Percentiles rank a stretch among this genome's conserved stretches.
Evolutionary conservation across 1,284 basidiomycete species (phyloP).

Genomic region (Volvariella surrecta): DNA sequence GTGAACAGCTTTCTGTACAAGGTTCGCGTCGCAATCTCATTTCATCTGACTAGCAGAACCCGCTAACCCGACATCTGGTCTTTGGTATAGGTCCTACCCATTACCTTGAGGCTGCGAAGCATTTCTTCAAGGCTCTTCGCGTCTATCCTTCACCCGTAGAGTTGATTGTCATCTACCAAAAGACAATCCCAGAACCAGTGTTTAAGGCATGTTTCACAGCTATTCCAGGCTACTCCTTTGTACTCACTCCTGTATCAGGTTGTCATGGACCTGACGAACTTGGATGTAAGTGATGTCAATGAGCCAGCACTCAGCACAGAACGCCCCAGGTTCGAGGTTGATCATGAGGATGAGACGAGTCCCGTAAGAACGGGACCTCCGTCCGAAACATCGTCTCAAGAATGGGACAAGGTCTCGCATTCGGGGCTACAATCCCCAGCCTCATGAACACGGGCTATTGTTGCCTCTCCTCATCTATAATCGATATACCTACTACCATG

Average conservation of each 20-base stretch:
- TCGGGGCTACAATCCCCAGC: slow-evolving; percentile 47
- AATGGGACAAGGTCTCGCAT: slow-evolving; percentile 79
- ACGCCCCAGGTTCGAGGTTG: slow-evolving; percentile 26
- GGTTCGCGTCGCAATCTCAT: slow-evolving; percentile 34
- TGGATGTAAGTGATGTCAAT: slow-evolving; percentile 75
- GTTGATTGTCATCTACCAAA: slow-evolving; percentile 88
- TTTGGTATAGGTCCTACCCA: slow-evolving; percentile 56
- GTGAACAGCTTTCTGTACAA: slow-evolving; percentile 76
- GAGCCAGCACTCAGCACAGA: slow-evolving; percentile 22
- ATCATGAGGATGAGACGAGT: slow-evolving; percentile 46
- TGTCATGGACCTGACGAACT: slow-evolving; percentile 81
- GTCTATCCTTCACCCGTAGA: slow-evolving; percentile 94
- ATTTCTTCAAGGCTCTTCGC: slow-evolving; percentile 90
- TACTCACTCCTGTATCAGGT: slow-evolving; percentile 35
- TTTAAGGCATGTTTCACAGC: slow-evolving; percentile 54
- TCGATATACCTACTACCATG: neutral
- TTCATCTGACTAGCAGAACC: slow-evolving; percentile 1
- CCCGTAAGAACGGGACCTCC: slow-evolving; percentile 56
- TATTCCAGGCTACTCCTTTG: slow-evolving; percentile 1
- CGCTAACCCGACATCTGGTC: neutral
- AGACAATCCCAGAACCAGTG: slow-evolving; percentile 81
- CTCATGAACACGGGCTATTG: slow-evolving; percentile 18
- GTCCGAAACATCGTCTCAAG: slow-evolving; percentile 76
- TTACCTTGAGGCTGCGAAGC: slow-evolving; percentile 75
- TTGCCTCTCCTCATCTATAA: too few species aligned